phyloP scores from a whole-genome alignment of 352 stramenopile species.

The Globisporangium perplexum region DNA sequence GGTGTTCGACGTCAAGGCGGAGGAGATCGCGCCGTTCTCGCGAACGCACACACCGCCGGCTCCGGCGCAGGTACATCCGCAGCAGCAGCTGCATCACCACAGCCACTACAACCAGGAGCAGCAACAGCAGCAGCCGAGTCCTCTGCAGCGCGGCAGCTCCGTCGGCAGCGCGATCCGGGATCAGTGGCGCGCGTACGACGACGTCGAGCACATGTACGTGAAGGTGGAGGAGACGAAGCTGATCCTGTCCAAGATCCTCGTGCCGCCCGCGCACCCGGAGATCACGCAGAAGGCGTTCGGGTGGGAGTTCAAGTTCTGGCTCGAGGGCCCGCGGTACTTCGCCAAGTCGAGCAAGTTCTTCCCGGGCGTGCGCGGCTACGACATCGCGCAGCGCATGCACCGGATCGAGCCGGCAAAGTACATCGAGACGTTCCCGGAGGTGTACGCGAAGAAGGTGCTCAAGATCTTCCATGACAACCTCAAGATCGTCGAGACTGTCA shows the following conservation, averaged over 20 bases:
- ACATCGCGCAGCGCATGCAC: constrained; percentile 53
- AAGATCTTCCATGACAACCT: constrained; percentile 45
- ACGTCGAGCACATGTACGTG: constrained; percentile 21
- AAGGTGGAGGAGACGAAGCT: constrained; percentile 33
- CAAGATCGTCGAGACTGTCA: constrained; percentile 47
- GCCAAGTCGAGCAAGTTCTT: constrained; percentile 62
- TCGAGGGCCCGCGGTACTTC: constrained; percentile 43
- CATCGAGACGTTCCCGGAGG: constrained; percentile 57
- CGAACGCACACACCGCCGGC: neutral
- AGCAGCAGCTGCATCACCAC: neutral
- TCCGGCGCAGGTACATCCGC: neutral
- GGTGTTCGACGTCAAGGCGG: constrained; percentile 23
- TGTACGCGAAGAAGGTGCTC: constrained; percentile 44
- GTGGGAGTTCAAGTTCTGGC: constrained; percentile 65
- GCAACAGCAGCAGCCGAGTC: neutral
- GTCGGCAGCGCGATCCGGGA: constrained; percentile 1
- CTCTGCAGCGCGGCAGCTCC: neutral
- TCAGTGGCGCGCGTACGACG: constrained; percentile 24
- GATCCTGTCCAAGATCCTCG: constrained; percentile 36
- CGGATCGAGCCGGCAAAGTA: constrained; percentile 42
- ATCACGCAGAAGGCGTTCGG: constrained; percentile 48
- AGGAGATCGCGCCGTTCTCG: constrained; percentile 17
- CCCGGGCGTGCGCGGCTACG: constrained; percentile 34
- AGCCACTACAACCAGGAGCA: neutral
- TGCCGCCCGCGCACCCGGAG: constrained; percentile 23